Conservation (phyloP, 805 yeast species). For the Kuraishia capsulata region DNA sequence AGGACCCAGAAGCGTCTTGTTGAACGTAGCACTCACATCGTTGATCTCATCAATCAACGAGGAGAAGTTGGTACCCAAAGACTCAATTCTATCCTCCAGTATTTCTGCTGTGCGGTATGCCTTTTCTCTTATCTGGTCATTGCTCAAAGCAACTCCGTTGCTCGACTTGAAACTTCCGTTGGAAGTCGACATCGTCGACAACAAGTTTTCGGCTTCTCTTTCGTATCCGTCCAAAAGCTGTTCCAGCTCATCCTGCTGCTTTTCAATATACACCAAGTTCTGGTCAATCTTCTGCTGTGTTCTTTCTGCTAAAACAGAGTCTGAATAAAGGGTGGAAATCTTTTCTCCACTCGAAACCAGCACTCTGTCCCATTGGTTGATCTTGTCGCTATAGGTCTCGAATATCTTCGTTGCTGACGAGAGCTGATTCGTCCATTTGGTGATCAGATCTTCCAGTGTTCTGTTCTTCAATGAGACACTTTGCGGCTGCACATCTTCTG, state of each 20-base stretch:
- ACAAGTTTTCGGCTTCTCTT: conserved; percentile 48
- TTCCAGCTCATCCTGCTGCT: conserved; percentile 90
- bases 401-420: conserved; percentile 67
- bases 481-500: conserved; percentile 43
- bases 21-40: conserved; percentile 72
- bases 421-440: conserved; percentile 88
- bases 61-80: conserved; percentile 66
- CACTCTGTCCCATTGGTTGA: conserved; percentile 79
- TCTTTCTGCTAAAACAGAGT: conserved; percentile 75
- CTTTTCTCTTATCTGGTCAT: conserved; percentile 82
- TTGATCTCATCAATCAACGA: conserved; percentile 76
- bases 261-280: conserved; percentile 73
- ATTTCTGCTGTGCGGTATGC: conserved; percentile 84
- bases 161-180: conserved; percentile 1
- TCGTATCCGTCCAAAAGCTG: conserved; percentile 76
- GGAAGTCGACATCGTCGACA: conserved; percentile 20
- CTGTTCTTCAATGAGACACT: conserved; percentile 80
- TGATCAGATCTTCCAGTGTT: conserved; percentile 84
- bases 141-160: conserved; percentile 25
- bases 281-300: conserved; percentile 83
- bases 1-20: conserved; percentile 39
- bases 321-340: conserved; percentile 67
- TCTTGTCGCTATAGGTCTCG: conserved; percentile 61
- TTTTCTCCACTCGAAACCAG: conserved; percentile 81
- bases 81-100: conserved; percentile 72